phyloP scores from a whole-genome alignment of 768 basidiomycete species.

The Macrolepiota dolichaula region DNA sequence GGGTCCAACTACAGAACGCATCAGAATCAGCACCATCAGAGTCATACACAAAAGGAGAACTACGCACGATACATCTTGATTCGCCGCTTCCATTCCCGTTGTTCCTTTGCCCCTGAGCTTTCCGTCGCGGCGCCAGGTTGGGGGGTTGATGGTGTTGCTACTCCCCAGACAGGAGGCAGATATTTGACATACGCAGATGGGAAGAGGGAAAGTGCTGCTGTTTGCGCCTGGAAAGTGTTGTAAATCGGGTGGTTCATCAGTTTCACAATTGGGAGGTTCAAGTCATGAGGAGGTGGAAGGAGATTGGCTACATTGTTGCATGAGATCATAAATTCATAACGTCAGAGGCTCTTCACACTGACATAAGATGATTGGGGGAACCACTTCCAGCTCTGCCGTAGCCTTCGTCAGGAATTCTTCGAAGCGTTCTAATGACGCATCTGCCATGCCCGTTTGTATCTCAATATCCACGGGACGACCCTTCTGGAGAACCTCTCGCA shows the following conservation, averaged over 20 bases:
- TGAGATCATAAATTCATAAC: neutral
- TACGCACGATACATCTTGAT: conserved; percentile 85
- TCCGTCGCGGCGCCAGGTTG: conserved; percentile 34
- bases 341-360: conserved; percentile 21
- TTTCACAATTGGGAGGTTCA: conserved; percentile 70
- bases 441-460: conserved; percentile 52
- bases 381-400: conserved; percentile 38
- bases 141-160: conserved; percentile 48
- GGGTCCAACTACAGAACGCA: conserved; percentile 58
- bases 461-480: conserved; percentile 71
- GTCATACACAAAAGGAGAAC: neutral
- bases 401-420: conserved; percentile 72
- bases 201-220: conserved; percentile 70
- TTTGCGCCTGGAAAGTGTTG: conserved; percentile 66
- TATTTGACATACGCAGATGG: conserved; percentile 73
- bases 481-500: conserved; percentile 64
- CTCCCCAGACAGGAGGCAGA: conserved; percentile 73
- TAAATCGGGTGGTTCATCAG: conserved; percentile 78
- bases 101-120: conserved; percentile 42
- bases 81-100: conserved; percentile 65
- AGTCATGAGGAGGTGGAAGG: conserved; percentile 74
- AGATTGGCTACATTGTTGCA: conserved; percentile 55
- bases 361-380: conserved; percentile 69
- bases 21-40: conserved; percentile 11
- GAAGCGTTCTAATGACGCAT: conserved; percentile 56